Conservation (phyloP, 106 monocot species). For the Chionographis japonica region DNA sequence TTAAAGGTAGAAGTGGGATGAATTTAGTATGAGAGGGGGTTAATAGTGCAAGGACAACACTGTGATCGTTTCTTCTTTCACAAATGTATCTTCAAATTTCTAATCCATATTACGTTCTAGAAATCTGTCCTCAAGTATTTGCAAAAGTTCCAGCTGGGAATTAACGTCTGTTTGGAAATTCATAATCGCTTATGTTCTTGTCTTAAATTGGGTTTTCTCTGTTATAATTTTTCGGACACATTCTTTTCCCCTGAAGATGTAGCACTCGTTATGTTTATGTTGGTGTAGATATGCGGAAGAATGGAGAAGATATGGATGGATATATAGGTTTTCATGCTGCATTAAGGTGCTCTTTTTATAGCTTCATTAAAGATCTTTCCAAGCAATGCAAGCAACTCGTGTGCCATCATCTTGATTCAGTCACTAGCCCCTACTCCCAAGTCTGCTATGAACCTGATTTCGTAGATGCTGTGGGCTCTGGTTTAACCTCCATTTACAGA, state of each 20-base stretch:
- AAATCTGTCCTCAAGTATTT: no score
- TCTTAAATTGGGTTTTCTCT: neutral
- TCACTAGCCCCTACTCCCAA: constrained; percentile 83
- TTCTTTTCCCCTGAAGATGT: neutral
- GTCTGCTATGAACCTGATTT: constrained; percentile 70
- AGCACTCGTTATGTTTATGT: neutral
- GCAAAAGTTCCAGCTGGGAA: no score
- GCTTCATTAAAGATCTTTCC: constrained; percentile 67
- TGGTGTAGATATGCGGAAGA: constrained; percentile 41
- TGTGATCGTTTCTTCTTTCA: no score
- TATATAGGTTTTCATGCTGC: constrained; percentile 95
- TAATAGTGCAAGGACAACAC: no score
- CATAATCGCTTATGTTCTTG: no score
- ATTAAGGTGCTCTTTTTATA: constrained; percentile 67
- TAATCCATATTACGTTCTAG: no score
- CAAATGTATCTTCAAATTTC: no score
- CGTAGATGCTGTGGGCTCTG: constrained; percentile 4
- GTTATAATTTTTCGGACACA: neutral
- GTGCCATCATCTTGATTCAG: constrained; percentile 88
- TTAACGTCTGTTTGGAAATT: no score
- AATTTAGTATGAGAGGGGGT: no score
- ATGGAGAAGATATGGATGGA: constrained; percentile 70
- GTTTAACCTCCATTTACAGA: constrained; percentile 23
- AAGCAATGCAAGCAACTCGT: constrained; percentile 97
- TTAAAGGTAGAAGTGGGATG: no score